A percentile compares a stretch with the other conserved stretches of the same genome.
These are phyloP conservation scores for Bjerkandera adusta DNA, from an alignment of 1,284 basidiomycete species.

Conservation along the genomic window DNA sequence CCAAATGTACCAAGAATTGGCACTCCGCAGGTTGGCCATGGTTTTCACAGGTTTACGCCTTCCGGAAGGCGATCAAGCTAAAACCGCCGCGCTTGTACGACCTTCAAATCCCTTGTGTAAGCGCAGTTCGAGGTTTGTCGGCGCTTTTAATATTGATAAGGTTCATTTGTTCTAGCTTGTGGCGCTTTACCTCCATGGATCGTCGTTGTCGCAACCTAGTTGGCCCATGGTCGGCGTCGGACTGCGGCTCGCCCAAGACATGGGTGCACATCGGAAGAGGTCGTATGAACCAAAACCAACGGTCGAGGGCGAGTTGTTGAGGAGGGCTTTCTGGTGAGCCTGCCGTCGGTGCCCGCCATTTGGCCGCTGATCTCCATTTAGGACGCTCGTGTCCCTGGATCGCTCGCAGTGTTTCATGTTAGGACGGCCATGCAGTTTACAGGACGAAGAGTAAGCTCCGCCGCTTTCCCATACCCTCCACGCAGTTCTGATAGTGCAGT, in stretches of 20 bases:
- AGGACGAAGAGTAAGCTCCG: slow-evolving; percentile 71
- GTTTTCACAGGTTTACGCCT: slow-evolving; percentile 60
- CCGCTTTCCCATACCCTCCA: too few relatives aligned
- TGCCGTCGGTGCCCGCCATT: not conserved
- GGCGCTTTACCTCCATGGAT: slow-evolving; percentile 37
- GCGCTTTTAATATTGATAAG: not conserved
- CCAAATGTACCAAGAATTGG: slow-evolving; percentile 37
- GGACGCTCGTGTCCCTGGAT: slow-evolving; percentile 61
- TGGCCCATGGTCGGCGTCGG: slow-evolving; percentile 51
- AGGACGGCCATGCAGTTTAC: slow-evolving; percentile 76
- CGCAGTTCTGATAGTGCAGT: not conserved
- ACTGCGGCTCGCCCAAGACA: slow-evolving; percentile 44
- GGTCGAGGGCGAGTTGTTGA: slow-evolving; percentile 50
- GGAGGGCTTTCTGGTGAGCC: slow-evolving; percentile 69
- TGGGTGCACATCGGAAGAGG: slow-evolving; percentile 38
- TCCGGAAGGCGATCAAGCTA: slow-evolving; percentile 51
- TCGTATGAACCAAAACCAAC: slow-evolving; percentile 25
- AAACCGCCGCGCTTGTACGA: slow-evolving; percentile 63
- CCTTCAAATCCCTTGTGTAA: slow-evolving; percentile 49
- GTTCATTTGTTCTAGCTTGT: slow-evolving; percentile 36
- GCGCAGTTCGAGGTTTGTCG: slow-evolving; percentile 24
- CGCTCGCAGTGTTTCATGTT: slow-evolving; percentile 62
- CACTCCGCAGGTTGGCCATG: slow-evolving; percentile 79
- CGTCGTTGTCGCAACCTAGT: slow-evolving; percentile 44
- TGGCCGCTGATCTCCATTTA: slow-evolving; percentile 23